Evolutionary conservation across 345 rosid genomes (phyloP), one percentile per base, ranked within the genome.

Genomic region (Psidium guajava): DNA sequence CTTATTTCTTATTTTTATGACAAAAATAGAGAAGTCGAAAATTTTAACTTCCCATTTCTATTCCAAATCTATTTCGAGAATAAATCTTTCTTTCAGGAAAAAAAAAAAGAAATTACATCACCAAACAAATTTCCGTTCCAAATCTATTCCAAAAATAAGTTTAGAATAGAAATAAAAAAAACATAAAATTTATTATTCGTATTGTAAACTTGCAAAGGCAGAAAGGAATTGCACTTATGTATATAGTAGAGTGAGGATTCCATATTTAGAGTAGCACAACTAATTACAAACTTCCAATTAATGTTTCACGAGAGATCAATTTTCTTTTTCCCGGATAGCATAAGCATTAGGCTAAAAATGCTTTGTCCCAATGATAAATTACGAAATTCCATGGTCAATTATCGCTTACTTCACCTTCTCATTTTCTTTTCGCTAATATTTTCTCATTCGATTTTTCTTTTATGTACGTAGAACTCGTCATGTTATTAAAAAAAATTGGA

Each of bases 121-220:
- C 18, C 5, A 59, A 27, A 59, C 0, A 3, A 7, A n/a, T 59
- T 58, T 58, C 3, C n/a, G 6, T 58, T 58, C 4, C 7, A n/a
- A n/a, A 25, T 3, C 1, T 25, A 2, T 3, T 58, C 32, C 0
- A 25, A 0, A 58, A 58, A 57, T 2, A 47, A 0, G 50, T 47
- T 47, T 47, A 11, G 11, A 5, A 57, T 3, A 51, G 53, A 51
- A 11, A 11, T 2, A 57, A 3, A 58, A 58, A 0, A 58, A n/a
- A 1, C 6, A 59, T 4, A 27, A n/a, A 11, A 0, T 2, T 59
- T 6, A 27, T 27, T 4, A n/a, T 6, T 15, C 9, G 0, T 15
- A 0, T 50, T 50, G 11, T 50, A 50, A 6, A 54, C 57, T 20
- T 7, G 10, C 10, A 21, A 54, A 21, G 57, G 24, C 20, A 20